Percentiles rank a stretch among this genome's conserved stretches.
These are phyloP conservation scores for Fusarium chaquense DNA, from an alignment of 2,329 filamentous ascomycete genomes.

Conservation along the genomic window DNA sequence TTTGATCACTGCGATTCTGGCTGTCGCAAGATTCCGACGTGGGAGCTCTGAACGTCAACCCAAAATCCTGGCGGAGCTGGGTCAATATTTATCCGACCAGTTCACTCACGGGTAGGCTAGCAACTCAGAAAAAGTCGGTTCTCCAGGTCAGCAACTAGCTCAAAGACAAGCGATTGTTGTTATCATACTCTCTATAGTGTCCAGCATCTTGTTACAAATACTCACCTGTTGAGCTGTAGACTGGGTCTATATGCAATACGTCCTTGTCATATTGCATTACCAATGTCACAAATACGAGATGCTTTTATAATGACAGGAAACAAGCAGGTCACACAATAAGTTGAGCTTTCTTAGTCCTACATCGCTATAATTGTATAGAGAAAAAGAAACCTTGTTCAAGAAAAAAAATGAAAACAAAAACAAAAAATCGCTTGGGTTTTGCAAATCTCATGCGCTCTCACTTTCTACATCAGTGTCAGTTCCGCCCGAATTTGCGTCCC, in stretches of 20 bases:
- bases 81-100: conserved; percentile 33
- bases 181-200: not conserved
- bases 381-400: not conserved
- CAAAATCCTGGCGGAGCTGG: conserved; percentile 43
- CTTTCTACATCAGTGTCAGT: not conserved
- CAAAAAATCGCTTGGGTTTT: not conserved
- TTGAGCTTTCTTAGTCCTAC: not conserved
- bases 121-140: not conserved
- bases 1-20: conserved; percentile 40
- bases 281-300: not conserved
- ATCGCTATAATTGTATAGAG: not conserved
- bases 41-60: conserved; percentile 41
- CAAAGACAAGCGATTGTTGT: not conserved
- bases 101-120: conserved; percentile 3
- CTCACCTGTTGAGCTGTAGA: not conserved
- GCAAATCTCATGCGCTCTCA: too few species aligned
- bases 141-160: not conserved
- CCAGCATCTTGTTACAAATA: not conserved
- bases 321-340: not conserved
- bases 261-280: not conserved
- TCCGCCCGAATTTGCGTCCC: not conserved
- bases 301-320: not conserved
- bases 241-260: not conserved
- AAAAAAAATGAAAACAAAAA: not conserved
- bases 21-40: conserved; percentile 44